Percentiles rank a stretch among this genome's conserved stretches.
Conservation (phyloP, 2,329 filamentous ascomycete species). For the Venturia aucupariae region DNA sequence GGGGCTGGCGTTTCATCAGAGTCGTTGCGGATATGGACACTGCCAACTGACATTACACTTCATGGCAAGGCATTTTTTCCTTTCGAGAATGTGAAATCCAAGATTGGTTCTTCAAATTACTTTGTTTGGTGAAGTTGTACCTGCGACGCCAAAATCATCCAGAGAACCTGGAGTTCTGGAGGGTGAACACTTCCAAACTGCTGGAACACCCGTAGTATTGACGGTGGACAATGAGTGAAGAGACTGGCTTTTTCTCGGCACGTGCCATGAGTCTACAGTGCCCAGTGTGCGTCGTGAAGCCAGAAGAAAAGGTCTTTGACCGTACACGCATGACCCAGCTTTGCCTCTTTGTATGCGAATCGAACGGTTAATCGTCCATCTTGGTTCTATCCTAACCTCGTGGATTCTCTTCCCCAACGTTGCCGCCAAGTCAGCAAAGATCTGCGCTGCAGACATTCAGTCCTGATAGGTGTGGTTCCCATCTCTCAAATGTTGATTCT, state of each 20-base stretch:
- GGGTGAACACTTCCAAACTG: too few species aligned
- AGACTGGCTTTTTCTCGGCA: too few species aligned
- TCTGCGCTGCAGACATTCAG: not conserved
- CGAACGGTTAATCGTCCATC: not conserved
- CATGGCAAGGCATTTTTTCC: not conserved
- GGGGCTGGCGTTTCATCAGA: slow-evolving; percentile 6
- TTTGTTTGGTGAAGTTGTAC: not conserved
- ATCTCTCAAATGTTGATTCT: not conserved
- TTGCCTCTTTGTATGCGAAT: not conserved
- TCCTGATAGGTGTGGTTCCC: not conserved
- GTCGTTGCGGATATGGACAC: not conserved
- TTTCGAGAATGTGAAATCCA: not conserved
- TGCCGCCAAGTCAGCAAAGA: not conserved
- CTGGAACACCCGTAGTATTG: too few species aligned
- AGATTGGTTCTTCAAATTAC: not conserved
- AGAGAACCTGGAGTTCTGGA: too few species aligned
- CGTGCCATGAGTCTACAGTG: too few species aligned
- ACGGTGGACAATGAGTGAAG: too few species aligned
- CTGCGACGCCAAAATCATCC: not conserved
- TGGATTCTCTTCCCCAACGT: not conserved
- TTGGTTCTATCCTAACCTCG: not conserved
- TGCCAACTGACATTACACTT: not conserved
- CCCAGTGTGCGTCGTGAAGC: not conserved
- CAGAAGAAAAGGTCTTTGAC: not conserved
- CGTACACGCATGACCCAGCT: not conserved